A percentile compares a stretch with the other conserved stretches of the same genome.
These are phyloP conservation scores for Colletotrichum truncatum DNA, from an alignment of 2,329 filamentous ascomycete species.

Conservation along the genomic window DNA sequence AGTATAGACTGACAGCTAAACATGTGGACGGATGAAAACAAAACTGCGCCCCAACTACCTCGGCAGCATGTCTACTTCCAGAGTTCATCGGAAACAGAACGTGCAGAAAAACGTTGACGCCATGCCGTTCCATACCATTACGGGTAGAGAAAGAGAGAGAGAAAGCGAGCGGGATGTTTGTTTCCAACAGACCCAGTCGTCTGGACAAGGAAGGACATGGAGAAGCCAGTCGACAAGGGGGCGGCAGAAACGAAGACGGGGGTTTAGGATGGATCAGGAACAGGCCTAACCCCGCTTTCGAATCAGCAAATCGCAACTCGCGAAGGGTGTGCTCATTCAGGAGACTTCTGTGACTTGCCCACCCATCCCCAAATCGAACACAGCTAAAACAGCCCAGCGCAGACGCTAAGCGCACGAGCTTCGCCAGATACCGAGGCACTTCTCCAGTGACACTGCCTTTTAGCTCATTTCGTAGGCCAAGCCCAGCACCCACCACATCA, in stretches of 20 bases:
- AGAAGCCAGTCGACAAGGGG: background rate
- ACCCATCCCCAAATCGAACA: slow-evolving; percentile 3
- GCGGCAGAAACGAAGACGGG: no score
- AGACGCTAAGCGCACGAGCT: slow-evolving; percentile 23
- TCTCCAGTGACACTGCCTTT: background rate
- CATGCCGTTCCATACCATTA: background rate
- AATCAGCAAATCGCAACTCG: slow-evolving; percentile 23
- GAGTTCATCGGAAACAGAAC: slow-evolving; percentile 12
- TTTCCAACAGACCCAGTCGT: slow-evolving; percentile 8
- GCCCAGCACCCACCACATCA: slow-evolving; percentile 4
- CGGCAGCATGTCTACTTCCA: slow-evolving; percentile 9
- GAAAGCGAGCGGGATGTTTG: slow-evolving; percentile 12
- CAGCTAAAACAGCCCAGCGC: slow-evolving; percentile 2
- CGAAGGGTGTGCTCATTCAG: background rate
- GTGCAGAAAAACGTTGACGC: background rate
- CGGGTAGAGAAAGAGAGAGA: background rate
- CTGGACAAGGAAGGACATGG: background rate
- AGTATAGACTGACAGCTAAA: background rate
- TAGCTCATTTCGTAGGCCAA: slow-evolving; percentile 2
- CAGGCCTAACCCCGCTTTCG: background rate
- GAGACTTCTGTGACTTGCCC: background rate
- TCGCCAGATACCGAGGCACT: slow-evolving; percentile 26
- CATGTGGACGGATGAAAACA: background rate
- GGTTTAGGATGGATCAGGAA: slow-evolving; percentile 1
- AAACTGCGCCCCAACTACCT: background rate